Evolutionary conservation across 1,139 yeast species (phyloP), one percentile per base, ranked within the genome.

Genomic region (Hansenula lynferdii): DNA sequence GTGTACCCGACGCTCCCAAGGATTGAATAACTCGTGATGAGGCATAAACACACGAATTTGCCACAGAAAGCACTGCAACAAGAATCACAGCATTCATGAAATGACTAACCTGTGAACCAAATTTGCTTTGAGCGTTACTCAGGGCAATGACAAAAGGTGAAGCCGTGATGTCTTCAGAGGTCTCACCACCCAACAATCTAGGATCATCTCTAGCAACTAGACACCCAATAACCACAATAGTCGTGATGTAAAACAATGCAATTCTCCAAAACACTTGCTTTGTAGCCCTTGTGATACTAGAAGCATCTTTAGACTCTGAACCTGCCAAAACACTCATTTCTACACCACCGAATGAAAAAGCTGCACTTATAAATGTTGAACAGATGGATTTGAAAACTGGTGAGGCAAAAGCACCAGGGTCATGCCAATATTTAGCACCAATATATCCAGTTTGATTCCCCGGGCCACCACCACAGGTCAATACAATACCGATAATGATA

Each of bases 341-440:
- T 6, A 90, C 77, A 54, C 94, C 94, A 51, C 80, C 76, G 57
- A 72, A 84, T 28, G 90, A 85, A 59, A 84, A 84, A 9, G 85
- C 87, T 12, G 92, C 87, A 44, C 80, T 76, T 42, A 80, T 71
- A 48, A 80, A 67, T 26, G 85, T 74, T 9, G 76, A 65, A 43
- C 80, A 69, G 64, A 82, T 78, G 25, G 80, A 79, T 38, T 74
- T 54, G 52, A 83, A 79, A 54, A 83, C 69, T 32, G 69, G 84
- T 51, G 71, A 67, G 26, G 72, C 75, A 62, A 67, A 65, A 8
- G 80, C 73, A 44, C 89, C 89, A 9, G 77, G 77, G 39, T 70
- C 55, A 43, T 67, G 65, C 92, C 90, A 83, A 62, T 80, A 80
- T 58, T 82, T 69, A 66, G 79, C 80, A 33, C 84, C 82, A 44